Evolutionary conservation across 441 rosid genomes (phyloP), one percentile per base, ranked within the genome.

Genomic region (Bruguiera hainesii): DNA sequence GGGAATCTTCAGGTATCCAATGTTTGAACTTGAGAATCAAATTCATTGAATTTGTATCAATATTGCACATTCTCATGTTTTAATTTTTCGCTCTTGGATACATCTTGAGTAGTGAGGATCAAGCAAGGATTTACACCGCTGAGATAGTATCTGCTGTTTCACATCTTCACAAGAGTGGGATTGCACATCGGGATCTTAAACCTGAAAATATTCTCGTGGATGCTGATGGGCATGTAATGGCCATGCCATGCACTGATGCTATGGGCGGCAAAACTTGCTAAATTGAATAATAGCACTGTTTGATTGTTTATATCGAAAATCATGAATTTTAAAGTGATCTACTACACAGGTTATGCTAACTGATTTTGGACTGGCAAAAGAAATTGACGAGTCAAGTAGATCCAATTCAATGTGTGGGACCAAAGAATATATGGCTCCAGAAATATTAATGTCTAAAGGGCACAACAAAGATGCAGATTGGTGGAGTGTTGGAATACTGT

Each of bases 371-470:
- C 79, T 87, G 51, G 90, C 96, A 59, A 87, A 89, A 80, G 90
- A 87, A 71, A 84, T 87, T 51, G 80, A 87, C 19, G 96, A 79
- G 64, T 82, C 80, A n/a, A 74, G 87, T 65, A 80, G 89, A 78
- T 89, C 90, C n/a, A 85, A 87, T 78, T 87, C 96, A 42, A 77
- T 87, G 91, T 89, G 92, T 6, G 90, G 96, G 56, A 85, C 92
- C 20, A 83, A 88, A 0, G 96, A 89, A 62, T 89, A 89, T 78
- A 85, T 89, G 96, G 92, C 96, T 72, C 91, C 91, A 1, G 91
- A 89, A 80, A 85, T 89, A 65, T 71, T 89, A 71, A 78, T 73
- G 60, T 81, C 87, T 49, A 87, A 81, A 81, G 89, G 96, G 57
- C 89, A 89, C 76, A 81, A 82, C 68, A 87, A 89, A 71, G 87